phyloP scores from a whole-genome alignment of 2,329 filamentous ascomycete species.

The Phaeophleospora eucalypticola region DNA sequence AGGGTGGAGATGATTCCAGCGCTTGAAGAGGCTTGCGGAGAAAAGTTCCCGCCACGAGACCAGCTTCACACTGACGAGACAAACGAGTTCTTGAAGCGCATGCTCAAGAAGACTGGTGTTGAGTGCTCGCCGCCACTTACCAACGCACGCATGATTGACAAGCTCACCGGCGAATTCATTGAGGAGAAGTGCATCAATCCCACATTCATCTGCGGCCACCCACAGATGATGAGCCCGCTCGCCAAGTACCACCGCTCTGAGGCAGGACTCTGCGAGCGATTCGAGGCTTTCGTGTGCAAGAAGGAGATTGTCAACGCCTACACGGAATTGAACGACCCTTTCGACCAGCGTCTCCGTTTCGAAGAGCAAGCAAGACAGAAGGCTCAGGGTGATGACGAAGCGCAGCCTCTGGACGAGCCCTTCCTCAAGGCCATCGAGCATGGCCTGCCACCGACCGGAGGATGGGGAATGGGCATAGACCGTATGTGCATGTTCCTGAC shows the following conservation, averaged over 20 bases:
- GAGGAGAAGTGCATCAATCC: slow-evolving; percentile 92
- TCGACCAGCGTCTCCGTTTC: slow-evolving; percentile 86
- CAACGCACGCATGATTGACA: slow-evolving; percentile 94
- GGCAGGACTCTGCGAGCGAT: slow-evolving; percentile 87
- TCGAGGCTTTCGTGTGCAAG: slow-evolving; percentile 95
- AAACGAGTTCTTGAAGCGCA: slow-evolving; percentile 75
- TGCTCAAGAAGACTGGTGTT: slow-evolving; percentile 86
- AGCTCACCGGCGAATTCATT: slow-evolving; percentile 84
- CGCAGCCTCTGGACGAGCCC: slow-evolving; percentile 91
- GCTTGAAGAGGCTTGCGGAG: slow-evolving; percentile 81
- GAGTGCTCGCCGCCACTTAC: slow-evolving; percentile 88
- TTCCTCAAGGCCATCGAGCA: slow-evolving; percentile 90
- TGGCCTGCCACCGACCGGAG: slow-evolving; percentile 86
- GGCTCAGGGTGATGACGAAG: slow-evolving; percentile 94
- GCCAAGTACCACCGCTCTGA: slow-evolving; percentile 88
- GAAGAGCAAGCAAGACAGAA: slow-evolving; percentile 96
- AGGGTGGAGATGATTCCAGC: slow-evolving; percentile 93
- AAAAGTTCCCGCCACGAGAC: slow-evolving; percentile 88
- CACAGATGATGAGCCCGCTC: slow-evolving; percentile 80
- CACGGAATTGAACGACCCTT: slow-evolving; percentile 96
- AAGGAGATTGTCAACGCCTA: slow-evolving; percentile 97
- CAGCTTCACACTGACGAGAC: slow-evolving; percentile 87
- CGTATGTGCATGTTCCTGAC: slow-evolving; percentile 93
- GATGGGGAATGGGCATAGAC: slow-evolving; percentile 93
- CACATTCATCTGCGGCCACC: slow-evolving; percentile 84